A percentile compares a stretch with the other conserved stretches of the same genome.
Evolutionary conservation across 2,329 filamentous ascomycete genomes (phyloP).

Genomic region (Talaromyces marneffei): DNA sequence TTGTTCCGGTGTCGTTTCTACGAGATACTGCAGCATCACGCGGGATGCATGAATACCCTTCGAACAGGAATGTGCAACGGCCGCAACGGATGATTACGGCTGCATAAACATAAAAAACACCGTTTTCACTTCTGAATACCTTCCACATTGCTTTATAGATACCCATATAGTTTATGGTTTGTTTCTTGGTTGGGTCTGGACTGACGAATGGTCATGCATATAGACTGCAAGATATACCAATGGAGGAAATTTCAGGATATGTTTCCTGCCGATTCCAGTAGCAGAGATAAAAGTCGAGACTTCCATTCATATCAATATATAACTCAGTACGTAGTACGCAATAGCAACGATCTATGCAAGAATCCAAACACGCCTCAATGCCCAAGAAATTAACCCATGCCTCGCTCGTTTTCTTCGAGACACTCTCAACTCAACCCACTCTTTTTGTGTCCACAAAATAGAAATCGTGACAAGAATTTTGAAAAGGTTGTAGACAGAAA

Average conservation of each 20-base stretch:
- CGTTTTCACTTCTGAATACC: background rate
- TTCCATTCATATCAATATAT: constrained; percentile 1
- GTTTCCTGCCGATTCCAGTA: background rate
- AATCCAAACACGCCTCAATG: constrained; percentile 3
- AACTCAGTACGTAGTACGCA: background rate
- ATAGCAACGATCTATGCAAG: background rate
- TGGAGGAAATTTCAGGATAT: background rate
- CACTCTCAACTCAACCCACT: background rate
- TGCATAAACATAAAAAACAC: constrained; percentile 16
- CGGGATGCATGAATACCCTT: background rate
- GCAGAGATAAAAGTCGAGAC: background rate
- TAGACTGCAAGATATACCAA: background rate
- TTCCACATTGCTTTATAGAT: background rate
- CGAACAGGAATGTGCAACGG: background rate
- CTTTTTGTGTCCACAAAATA: background rate
- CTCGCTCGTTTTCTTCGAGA: background rate
- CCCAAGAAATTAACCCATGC: background rate
- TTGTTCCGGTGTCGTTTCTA: background rate
- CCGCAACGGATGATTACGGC: constrained; percentile 27
- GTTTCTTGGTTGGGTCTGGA: background rate
- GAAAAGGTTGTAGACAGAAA: background rate
- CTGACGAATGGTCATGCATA: background rate
- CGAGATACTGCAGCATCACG: background rate
- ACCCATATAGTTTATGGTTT: constrained; percentile 4
- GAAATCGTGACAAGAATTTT: background rate